These are phyloP conservation scores for Phyllosticta citriasiana DNA, from an alignment of 2,329 filamentous ascomycete genomes.

Conservation along the genomic window DNA sequence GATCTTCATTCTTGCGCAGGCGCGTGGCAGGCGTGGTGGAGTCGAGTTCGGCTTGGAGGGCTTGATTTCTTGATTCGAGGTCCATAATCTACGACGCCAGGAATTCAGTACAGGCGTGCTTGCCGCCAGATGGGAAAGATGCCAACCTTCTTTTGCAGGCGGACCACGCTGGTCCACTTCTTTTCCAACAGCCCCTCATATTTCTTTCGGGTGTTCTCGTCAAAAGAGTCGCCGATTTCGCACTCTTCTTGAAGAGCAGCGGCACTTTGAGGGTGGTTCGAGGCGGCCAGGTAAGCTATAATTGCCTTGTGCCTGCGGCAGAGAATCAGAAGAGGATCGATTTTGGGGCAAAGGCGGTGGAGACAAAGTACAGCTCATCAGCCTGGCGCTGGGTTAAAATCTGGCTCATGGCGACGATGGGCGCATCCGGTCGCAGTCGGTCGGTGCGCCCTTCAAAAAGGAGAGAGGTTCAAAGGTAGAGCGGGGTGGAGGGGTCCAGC, in stretches of 20 bases:
- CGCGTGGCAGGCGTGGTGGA: constrained; percentile 71
- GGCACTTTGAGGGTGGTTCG: constrained; percentile 60
- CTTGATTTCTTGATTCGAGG: constrained; percentile 63
- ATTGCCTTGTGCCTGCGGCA: constrained; percentile 75
- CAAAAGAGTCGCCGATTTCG: constrained; percentile 62
- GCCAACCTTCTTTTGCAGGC: constrained; percentile 83
- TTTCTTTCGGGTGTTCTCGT: constrained; percentile 77
- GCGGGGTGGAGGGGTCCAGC: constrained; percentile 4
- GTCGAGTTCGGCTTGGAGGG: constrained; percentile 74
- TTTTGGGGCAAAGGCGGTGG: constrained; percentile 10
- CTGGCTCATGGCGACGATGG: constrained; percentile 52
- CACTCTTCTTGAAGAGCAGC: constrained; percentile 66
- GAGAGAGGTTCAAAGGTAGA: neutral
- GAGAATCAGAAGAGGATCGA: constrained; percentile 9
- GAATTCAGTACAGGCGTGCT: neutral
- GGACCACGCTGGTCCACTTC: constrained; percentile 95
- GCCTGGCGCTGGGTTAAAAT: constrained; percentile 71
- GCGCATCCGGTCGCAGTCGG: constrained; percentile 10
- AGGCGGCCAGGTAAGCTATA: constrained; percentile 73
- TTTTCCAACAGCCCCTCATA: constrained; percentile 92
- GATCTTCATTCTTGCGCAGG: constrained; percentile 72
- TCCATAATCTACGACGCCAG: constrained; percentile 66
- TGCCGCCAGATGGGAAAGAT: neutral
- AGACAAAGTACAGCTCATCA: constrained; percentile 67
- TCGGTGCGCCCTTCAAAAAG: constrained; percentile 8